A percentile compares a stretch with the other conserved stretches of the same genome.
These are phyloP conservation scores for Ramalina intermedia DNA, from an alignment of 495 filamentous ascomycete genomes.

Conservation along the genomic window DNA sequence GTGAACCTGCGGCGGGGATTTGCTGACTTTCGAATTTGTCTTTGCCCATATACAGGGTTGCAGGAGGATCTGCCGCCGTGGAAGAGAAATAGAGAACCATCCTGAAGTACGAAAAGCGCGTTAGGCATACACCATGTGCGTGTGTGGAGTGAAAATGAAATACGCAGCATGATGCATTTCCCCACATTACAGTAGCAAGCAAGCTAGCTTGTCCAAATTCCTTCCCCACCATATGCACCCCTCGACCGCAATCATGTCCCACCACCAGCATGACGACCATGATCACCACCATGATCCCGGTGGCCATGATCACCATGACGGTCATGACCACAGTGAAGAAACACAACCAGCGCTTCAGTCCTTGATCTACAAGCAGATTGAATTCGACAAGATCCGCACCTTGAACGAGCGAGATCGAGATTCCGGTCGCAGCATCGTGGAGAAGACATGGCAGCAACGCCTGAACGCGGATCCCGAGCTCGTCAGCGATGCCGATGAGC, in stretches of 20 bases:
- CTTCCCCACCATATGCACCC: neutral
- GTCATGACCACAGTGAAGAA: constrained; percentile 71
- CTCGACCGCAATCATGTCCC: constrained; percentile 15
- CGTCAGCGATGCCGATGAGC: constrained; percentile 77
- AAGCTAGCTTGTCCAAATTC: neutral
- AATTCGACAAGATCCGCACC: constrained; percentile 73
- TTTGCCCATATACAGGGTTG: constrained; percentile 90
- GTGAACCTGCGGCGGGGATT: constrained; percentile 3
- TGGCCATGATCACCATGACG: constrained; percentile 19
- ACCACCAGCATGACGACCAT: constrained; percentile 20
- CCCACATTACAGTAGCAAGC: neutral
- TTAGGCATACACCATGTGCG: too few species aligned
- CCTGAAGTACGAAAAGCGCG: constrained; percentile 1
- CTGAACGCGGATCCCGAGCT: constrained; percentile 57
- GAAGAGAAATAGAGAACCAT: constrained; percentile 99
- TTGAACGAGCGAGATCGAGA: constrained; percentile 61
- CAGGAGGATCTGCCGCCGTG: constrained; percentile 56
- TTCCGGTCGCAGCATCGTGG: constrained; percentile 59
- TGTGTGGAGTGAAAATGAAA: neutral
- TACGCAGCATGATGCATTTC: neutral
- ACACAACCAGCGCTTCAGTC: constrained; percentile 77
- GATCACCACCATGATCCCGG: constrained; percentile 17
- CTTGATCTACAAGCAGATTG: constrained; percentile 77
- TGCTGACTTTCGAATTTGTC: constrained; percentile 94
- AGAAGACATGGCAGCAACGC: constrained; percentile 81